Evolutionary conservation across 1,284 basidiomycete species (phyloP).

Genomic region (Taiwanofungus camphoratus): DNA sequence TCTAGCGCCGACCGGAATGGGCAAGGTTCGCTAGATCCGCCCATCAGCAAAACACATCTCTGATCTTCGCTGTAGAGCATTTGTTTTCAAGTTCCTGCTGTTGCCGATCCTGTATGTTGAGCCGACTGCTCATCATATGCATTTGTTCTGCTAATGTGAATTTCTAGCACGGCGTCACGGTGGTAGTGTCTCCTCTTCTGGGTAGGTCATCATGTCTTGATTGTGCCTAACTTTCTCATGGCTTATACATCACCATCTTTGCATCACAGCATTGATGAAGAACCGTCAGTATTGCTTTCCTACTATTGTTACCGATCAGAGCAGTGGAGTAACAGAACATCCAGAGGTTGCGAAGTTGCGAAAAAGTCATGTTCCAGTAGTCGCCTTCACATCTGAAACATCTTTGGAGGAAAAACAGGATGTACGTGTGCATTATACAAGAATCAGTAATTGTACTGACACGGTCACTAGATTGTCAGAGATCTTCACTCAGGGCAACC

Average conservation of each 20-base stretch:
- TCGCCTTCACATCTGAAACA: conserved; percentile 67
- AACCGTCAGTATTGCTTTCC: conserved; percentile 48
- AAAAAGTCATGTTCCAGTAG: conserved; percentile 50
- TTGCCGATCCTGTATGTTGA: conserved; percentile 49
- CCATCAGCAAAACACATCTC: background rate
- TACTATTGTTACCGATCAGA: background rate
- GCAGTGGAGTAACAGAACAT: conserved; percentile 3
- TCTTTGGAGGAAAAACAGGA: conserved; percentile 44
- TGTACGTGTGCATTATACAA: conserved; percentile 30
- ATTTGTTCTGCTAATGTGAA: background rate
- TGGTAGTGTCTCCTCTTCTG: conserved; percentile 76
- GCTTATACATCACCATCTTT: background rate
- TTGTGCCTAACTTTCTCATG: background rate
- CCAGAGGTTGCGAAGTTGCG: conserved; percentile 65
- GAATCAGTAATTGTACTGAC: background rate
- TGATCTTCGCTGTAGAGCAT: conserved; percentile 47
- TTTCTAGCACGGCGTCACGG: conserved; percentile 61
- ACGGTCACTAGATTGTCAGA: conserved; percentile 45
- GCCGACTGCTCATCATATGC: background rate
- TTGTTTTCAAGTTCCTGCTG: conserved; percentile 84
- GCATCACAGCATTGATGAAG: conserved; percentile 69
- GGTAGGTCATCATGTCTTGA: conserved; percentile 39
- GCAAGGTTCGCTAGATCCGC: conserved; percentile 54
- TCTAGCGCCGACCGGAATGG: conserved; percentile 84
- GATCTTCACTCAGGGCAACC: conserved; percentile 63